A percentile compares a stretch with the other conserved stretches of the same genome.
phyloP scores from a whole-genome alignment of 2,329 filamentous ascomycete genomes.

The Seiridium cupressi region DNA sequence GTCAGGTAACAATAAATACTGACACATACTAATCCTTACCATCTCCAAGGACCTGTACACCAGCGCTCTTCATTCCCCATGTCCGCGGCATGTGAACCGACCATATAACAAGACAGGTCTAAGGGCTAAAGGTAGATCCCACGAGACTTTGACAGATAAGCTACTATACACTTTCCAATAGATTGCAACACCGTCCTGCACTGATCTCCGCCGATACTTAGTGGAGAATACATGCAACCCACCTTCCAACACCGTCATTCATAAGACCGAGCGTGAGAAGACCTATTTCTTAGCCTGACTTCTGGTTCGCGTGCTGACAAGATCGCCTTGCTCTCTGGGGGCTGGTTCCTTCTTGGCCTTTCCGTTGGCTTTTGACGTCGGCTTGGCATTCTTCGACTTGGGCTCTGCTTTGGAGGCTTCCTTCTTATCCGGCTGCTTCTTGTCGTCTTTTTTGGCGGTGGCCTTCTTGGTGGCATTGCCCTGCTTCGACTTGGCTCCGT shows the following conservation, averaged over 20 bases:
- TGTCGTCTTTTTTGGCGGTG: not conserved
- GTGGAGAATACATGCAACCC: not conserved
- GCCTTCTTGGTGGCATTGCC: not conserved
- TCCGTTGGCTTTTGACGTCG: slow-evolving; percentile 11
- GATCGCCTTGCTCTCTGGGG: slow-evolving; percentile 14
- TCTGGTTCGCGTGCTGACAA: slow-evolving; percentile 20
- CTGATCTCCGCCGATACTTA: no score
- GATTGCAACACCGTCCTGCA: no score
- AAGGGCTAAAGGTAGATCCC: no score
- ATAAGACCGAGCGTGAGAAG: no score
- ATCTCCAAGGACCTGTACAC: no score
- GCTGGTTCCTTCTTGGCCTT: slow-evolving; percentile 12
- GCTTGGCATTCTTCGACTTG: not conserved
- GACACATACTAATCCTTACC: no score
- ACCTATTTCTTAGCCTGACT: slow-evolving; percentile 13
- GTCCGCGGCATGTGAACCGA: no score
- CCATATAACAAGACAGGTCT: no score
- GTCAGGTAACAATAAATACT: no score
- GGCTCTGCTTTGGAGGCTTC: not conserved
- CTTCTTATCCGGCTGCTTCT: slow-evolving; percentile 8
- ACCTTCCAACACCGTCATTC: not conserved
- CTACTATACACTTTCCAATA: no score
- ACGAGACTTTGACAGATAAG: no score
- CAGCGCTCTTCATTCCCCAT: no score
- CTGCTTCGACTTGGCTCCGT: not conserved